A percentile compares a stretch with the other conserved stretches of the same genome.
Conservation (phyloP, 2,329 filamentous ascomycete species). For the Ophiostoma ips region DNA sequence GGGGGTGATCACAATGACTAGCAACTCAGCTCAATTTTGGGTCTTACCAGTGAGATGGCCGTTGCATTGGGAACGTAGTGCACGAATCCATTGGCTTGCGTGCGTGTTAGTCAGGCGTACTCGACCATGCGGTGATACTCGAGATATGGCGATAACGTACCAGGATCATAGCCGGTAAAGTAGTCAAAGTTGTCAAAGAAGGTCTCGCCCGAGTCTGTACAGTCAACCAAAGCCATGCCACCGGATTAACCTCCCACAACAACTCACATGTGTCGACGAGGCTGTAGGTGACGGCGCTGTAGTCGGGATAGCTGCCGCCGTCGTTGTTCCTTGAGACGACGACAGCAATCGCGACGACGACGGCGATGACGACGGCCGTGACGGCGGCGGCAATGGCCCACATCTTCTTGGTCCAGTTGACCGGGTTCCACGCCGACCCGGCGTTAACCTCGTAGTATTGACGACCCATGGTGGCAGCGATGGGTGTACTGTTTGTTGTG, state of each 20-base stretch:
- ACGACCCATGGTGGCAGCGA: not conserved
- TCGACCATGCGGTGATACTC: no score
- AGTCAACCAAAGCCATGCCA: no score
- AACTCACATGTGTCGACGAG: constrained; percentile 36
- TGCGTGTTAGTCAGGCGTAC: no score
- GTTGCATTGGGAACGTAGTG: constrained; percentile 35
- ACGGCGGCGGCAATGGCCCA: constrained; percentile 31
- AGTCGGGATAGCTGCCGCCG: constrained; percentile 32
- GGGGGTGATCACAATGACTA: no score
- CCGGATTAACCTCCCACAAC: no score
- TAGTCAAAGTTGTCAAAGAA: constrained; percentile 46
- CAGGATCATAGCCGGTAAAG: constrained; percentile 36
- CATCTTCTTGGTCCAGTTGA: constrained; percentile 37
- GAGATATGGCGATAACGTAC: no score
- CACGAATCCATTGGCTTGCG: constrained; percentile 35
- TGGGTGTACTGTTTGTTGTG: no score
- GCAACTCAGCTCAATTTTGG: no score
- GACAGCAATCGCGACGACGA: constrained; percentile 33
- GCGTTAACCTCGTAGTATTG: not conserved
- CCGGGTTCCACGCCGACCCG: constrained; percentile 24
- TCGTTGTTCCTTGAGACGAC: constrained; percentile 23
- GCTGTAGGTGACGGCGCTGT: constrained; percentile 31
- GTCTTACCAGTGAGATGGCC: constrained; percentile 30
- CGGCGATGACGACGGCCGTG: constrained; percentile 28
- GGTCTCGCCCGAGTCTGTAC: constrained; percentile 30